Base-by-base conservation (phyloP, 768 basidiomycete species). In the Dacryopinax spathularia region DNA sequence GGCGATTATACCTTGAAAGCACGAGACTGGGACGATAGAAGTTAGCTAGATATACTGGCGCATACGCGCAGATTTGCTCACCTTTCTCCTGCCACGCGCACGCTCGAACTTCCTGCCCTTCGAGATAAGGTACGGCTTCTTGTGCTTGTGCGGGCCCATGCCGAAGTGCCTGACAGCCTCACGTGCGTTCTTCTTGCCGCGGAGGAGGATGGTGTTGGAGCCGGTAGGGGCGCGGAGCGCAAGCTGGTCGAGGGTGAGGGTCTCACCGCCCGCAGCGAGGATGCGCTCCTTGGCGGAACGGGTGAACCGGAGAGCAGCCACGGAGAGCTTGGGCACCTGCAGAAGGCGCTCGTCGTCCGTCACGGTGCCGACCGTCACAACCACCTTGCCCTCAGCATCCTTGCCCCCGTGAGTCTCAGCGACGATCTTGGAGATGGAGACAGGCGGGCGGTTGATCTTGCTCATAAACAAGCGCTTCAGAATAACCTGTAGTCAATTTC, bases 91-190 rank as follows among this genome's bases (percentile, higher is more conserved):
- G 81, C 95, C 95, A 85, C 95, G 94, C 76, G 80, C 95, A 74
- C 86, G 87, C 81, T 99, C 95, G 87, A 96, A 95, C 78, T 96
- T 97, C 84, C 94, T 89, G 67, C 96, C 95, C 81, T 95, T 96
- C 74, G 91, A 93, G 72, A 79, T 81, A 56, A 93, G 89, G 80
- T 92, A 89, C 59, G 96, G 96, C 80, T 94, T 96, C 83, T 95
- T 97, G 87, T 96, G 81, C 79, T 97, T 91, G 86, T 94, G 91
- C 63, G 93, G 93, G 68, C 88, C 91, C 89, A 91, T 91, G 77
- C 95, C 95, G 75, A 97, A 97, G 84, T 98, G 95, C 77, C 91
- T 93, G 80, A 89, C 85, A 60, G 93, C 89, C 77, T 98, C 96
- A 68, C 96, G 85, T 64, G 89, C 81, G 76, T 86, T 96, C 84